phyloP scores from a whole-genome alignment of 129 eudicot species.

The Chrysanthemum makinoi region DNA sequence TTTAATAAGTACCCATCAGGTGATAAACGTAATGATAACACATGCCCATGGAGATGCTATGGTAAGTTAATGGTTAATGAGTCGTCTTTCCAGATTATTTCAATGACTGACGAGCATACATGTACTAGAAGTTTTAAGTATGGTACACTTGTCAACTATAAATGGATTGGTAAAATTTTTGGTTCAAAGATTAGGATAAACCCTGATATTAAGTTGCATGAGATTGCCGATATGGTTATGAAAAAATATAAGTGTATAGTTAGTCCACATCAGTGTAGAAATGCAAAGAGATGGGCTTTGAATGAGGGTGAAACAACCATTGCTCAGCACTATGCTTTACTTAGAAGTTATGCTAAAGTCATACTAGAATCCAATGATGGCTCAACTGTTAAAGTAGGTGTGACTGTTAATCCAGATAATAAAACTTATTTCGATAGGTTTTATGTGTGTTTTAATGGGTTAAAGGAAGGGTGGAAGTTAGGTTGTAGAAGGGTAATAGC shows the following conservation, averaged over 20 bases:
- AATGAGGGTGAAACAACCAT: background rate
- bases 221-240: background rate
- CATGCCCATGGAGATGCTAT: background rate
- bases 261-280: background rate
- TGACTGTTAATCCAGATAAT: too few relatives aligned
- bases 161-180: background rate
- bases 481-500: background rate
- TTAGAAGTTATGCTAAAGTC: background rate
- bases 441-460: background rate
- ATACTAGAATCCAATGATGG: background rate
- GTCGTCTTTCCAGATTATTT: background rate
- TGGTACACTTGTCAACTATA: background rate
- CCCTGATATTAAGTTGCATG: background rate
- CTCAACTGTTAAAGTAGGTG: too few relatives aligned
- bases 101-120: background rate
- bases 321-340: background rate
- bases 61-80: background rate
- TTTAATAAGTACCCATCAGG: background rate
- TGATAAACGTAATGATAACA: background rate
- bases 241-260: background rate
- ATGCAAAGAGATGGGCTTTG: background rate
- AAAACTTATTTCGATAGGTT: too few relatives aligned
- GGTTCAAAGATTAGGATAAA: background rate
- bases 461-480: background rate
- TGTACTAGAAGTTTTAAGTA: conserved; percentile 1